phyloP scores from a whole-genome alignment of 1,284 basidiomycete species.

The Leccinum fuscescens region DNA sequence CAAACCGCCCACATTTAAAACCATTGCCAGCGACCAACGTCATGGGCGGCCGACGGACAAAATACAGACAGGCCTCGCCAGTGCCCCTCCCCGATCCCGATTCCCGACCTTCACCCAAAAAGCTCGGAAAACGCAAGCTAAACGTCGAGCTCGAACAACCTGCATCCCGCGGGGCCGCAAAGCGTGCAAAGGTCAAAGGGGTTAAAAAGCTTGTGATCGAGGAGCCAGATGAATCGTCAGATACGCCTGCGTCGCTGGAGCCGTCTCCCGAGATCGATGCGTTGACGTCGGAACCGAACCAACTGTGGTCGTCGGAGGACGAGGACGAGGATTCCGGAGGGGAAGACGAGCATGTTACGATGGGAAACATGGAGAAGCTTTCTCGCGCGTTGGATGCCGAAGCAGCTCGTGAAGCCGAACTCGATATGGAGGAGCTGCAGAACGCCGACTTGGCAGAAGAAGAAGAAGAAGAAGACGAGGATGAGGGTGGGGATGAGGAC shows the following conservation, averaged over 20 bases:
- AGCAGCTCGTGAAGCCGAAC: constrained; percentile 63
- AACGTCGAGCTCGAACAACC: constrained; percentile 44
- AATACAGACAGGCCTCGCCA: constrained; percentile 86
- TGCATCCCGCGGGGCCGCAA: constrained; percentile 41
- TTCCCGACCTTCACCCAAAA: constrained; percentile 45
- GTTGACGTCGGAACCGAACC: constrained; percentile 16
- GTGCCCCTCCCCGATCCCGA: constrained; percentile 52
- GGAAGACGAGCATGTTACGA: constrained; percentile 63
- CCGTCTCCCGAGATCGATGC: constrained; percentile 20
- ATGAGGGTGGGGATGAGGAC: constrained; percentile 52
- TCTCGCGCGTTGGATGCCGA: constrained; percentile 70
- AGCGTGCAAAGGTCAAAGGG: constrained; percentile 51
- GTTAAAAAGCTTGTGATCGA: constrained; percentile 27
- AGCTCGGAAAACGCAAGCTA: constrained; percentile 72
- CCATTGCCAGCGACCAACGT: not conserved
- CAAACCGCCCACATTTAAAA: not conserved
- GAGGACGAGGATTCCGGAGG: constrained; percentile 41
- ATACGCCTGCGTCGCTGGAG: constrained; percentile 14
- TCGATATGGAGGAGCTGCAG: constrained; percentile 66
- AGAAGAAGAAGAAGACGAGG: constrained; percentile 57
- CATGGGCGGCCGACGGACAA: constrained; percentile 74
- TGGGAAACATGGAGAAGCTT: constrained; percentile 74
- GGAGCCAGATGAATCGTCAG: constrained; percentile 14
- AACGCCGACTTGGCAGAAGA: constrained; percentile 48
- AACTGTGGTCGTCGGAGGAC: constrained; percentile 40